These are phyloP conservation scores for Komagataella phaffii DNA, from an alignment of 805 yeast species.

Conservation along the genomic window DNA sequence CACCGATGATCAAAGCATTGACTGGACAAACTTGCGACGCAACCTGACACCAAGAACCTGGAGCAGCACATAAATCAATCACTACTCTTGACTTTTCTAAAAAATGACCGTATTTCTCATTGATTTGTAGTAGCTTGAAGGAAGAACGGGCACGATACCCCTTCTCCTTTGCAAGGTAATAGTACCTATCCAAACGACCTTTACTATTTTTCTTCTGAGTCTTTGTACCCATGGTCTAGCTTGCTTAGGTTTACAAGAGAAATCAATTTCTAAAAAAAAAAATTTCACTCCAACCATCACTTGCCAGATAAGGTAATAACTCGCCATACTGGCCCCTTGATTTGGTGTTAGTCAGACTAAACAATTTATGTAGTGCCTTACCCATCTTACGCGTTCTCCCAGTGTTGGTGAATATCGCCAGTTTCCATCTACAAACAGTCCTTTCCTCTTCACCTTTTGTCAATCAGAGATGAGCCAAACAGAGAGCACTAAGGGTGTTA, in stretches of 20 bases:
- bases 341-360: not conserved
- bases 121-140: constrained; percentile 86
- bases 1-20: constrained; percentile 90
- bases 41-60: constrained; percentile 99
- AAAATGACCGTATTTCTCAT: constrained; percentile 94
- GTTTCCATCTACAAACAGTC: not conserved
- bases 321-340: not conserved
- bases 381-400: not conserved
- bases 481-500: not conserved
- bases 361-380: not conserved
- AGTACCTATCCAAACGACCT: constrained; percentile 98
- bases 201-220: constrained; percentile 91
- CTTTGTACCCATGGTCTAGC: constrained; percentile 49
- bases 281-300: not conserved
- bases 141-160: constrained; percentile 99
- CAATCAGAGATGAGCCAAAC: not conserved
- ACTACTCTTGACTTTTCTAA: constrained; percentile 90
- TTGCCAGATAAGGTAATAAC: not conserved
- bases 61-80: constrained; percentile 97
- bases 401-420: not conserved
- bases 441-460: not conserved
- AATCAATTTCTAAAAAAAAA: no score
- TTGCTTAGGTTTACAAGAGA: not conserved
- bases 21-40: constrained; percentile 90
- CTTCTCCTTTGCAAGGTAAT: constrained; percentile 90